Evolutionary conservation across 768 basidiomycete species (phyloP).

Genomic region (Phylloporus arenicola): DNA sequence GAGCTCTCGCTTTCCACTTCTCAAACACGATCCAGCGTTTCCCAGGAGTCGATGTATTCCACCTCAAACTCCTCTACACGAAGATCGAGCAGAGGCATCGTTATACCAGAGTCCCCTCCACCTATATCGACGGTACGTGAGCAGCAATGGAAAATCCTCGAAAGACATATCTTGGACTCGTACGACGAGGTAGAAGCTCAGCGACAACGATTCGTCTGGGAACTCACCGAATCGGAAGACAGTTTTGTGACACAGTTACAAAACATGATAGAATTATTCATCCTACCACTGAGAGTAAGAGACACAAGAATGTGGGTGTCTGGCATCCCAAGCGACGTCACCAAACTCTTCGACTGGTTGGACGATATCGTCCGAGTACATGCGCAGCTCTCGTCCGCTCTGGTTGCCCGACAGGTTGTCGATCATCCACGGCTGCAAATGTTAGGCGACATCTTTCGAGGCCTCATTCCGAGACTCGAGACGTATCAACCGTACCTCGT

Average conservation of each 20-base stretch:
- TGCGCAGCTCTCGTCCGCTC: conserved; percentile 47
- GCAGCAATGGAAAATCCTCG: conserved; percentile 20
- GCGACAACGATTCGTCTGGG: conserved; percentile 63
- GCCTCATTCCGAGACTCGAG: conserved; percentile 64
- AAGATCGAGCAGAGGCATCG: conserved; percentile 7
- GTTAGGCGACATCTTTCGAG: conserved; percentile 54
- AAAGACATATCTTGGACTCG: conserved; percentile 19
- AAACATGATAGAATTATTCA: conserved; percentile 64
- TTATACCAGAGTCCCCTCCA: conserved; percentile 9
- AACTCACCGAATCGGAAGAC: conserved; percentile 64
- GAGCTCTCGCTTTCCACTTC: conserved; percentile 10
- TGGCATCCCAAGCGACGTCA: conserved; percentile 67
- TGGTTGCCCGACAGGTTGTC: conserved; percentile 39
- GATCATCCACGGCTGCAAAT: conserved; percentile 43
- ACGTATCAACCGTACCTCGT: conserved; percentile 86
- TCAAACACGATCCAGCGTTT: conserved; percentile 14
- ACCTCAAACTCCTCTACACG: conserved; percentile 7
- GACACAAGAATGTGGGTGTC: conserved; percentile 72
- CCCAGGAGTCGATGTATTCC: conserved; percentile 26
- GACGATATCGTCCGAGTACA: conserved; percentile 84
- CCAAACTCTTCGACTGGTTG: conserved; percentile 79
- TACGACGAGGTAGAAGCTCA: conserved; percentile 50
- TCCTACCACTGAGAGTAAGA: conserved; percentile 70
- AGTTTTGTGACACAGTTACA: conserved; percentile 62
- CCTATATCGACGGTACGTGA: conserved; percentile 8